Evolutionary conservation across 2,329 filamentous ascomycete species (phyloP), one percentile per base, ranked within the genome.

Genomic region (Coleophoma crateriformis): DNA sequence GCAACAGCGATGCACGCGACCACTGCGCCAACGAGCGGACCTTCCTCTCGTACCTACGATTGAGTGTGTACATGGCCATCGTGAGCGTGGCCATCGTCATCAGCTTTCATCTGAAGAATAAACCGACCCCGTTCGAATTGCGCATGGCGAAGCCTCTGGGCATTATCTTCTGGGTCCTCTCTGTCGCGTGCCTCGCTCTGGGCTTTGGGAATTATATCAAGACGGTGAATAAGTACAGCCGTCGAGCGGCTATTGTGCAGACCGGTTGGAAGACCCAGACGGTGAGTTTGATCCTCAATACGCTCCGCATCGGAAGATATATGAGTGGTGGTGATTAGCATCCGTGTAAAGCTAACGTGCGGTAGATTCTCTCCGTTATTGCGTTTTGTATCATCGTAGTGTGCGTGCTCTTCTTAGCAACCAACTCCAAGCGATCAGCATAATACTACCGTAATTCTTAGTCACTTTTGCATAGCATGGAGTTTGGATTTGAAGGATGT

Each of bases 251-350:
- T 0, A 78, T 97, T 55, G 94, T 99, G 37, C 94, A 99, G 71
- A 87, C 84, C 32, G 94, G 94, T 1, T 94, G 88, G 87, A 92
- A 90, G 69, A 97, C 94, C 35, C 91, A 97, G 65, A 68, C 85
- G 39, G 87, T 95, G 46, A 43, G 55, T 53, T 50, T 48, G 57
- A 50, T 34, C 22, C 19, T 19, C 19, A 3, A 2, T 19, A 2
- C 19, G 19, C 19, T 19, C 19, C 19, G 19, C 19, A 19, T 19
- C 19, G 19, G 19, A 19, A 19, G 19, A 17, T 19, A 27, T 45
- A 12, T 10, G 22, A 7, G 14, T 27, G 2, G 19, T 35, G 27
- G 3, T 15, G 22, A 20, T 5, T 42, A 13, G 7, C 41, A 33
- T 22, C 7, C 11, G 10, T 38, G 20, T 15, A 39, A 38, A 39